Conservation (phyloP, 106 monocot genomes). For the Alisma plantagoaquatica region DNA sequence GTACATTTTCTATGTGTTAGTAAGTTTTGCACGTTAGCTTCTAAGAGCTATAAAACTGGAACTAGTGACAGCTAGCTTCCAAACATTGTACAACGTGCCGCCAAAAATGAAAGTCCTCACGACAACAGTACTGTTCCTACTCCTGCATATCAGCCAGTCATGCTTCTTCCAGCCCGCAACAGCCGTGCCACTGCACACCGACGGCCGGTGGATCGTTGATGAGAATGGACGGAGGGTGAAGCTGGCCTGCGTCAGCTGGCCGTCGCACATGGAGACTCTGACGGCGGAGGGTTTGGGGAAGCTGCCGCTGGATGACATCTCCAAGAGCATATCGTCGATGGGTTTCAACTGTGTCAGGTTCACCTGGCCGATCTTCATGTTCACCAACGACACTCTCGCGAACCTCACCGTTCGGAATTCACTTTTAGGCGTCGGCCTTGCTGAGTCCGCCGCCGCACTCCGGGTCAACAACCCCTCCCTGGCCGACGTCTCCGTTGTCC, state of each 20-base stretch:
- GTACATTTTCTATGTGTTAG: too few relatives aligned
- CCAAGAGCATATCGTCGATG: constrained; percentile 27
- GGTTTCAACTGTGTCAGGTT: constrained; percentile 59
- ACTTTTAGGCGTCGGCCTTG: constrained; percentile 28
- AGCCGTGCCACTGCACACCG: constrained; percentile 14
- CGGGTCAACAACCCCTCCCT: constrained; percentile 33
- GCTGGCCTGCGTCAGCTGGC: constrained; percentile 58
- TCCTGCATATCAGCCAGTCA: too few relatives aligned
- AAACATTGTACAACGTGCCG: too few relatives aligned
- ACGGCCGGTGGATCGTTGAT: constrained; percentile 42
- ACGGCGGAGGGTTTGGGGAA: constrained; percentile 36
- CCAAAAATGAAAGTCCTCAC: too few relatives aligned
- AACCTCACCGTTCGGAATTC: constrained; percentile 30
- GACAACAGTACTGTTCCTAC: too few relatives aligned
- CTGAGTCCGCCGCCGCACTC: constrained; percentile 22
- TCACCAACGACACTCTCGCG: constrained; percentile 18
- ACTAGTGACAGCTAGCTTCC: too few relatives aligned
- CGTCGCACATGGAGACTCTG: constrained; percentile 32
- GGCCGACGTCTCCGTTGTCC: constrained; percentile 30
- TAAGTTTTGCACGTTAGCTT: too few relatives aligned
- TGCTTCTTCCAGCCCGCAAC: too few relatives aligned
- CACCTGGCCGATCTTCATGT: constrained; percentile 45
- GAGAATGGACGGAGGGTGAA: constrained; percentile 32
- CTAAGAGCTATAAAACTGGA: too few relatives aligned
- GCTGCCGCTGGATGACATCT: constrained; percentile 33